These are phyloP conservation scores for Podaxis pistillaris DNA, from an alignment of 768 basidiomycete species.

Conservation along the genomic window DNA sequence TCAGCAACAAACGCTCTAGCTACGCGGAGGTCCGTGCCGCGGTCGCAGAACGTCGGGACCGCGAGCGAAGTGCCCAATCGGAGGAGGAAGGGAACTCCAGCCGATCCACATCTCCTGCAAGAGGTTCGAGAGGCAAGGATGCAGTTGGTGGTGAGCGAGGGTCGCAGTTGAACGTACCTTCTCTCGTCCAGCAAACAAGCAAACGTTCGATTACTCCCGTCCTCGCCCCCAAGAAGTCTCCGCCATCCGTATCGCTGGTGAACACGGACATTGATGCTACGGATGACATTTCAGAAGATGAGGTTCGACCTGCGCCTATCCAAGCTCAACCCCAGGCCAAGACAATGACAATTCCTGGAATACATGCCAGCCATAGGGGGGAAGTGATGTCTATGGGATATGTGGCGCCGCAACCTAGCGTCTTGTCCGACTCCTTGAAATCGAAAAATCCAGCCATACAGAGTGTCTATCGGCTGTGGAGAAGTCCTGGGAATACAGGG, in stretches of 20 bases:
- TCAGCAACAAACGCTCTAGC: constrained; percentile 42
- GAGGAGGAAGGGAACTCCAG: constrained; percentile 16
- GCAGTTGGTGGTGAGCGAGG: constrained; percentile 18
- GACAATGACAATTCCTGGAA: constrained; percentile 85
- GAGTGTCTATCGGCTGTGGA: constrained; percentile 76
- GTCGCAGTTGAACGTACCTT: constrained; percentile 9
- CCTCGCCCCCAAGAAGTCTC: constrained; percentile 27
- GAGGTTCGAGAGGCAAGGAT: constrained; percentile 13
- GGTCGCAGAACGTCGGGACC: constrained; percentile 64
- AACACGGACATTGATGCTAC: constrained; percentile 32
- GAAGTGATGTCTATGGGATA: constrained; percentile 87
- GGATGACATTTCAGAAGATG: constrained; percentile 22
- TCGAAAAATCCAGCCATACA: constrained; percentile 58
- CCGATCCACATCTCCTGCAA: constrained; percentile 17
- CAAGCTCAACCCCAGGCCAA: constrained; percentile 77
- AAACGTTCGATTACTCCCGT: constrained; percentile 16
- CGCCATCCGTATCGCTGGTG: constrained; percentile 35
- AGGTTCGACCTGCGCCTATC: constrained; percentile 45
- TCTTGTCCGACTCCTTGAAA: constrained; percentile 27
- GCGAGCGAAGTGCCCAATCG: constrained; percentile 19
- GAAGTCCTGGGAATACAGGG: constrained; percentile 39
- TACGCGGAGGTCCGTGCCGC: constrained; percentile 77
- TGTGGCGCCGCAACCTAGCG: constrained; percentile 45
- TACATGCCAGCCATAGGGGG: constrained; percentile 81
- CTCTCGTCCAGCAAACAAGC: constrained; percentile 18